Evolutionary conservation across 768 basidiomycete species (phyloP).

Genomic region (Collybia sordida): DNA sequence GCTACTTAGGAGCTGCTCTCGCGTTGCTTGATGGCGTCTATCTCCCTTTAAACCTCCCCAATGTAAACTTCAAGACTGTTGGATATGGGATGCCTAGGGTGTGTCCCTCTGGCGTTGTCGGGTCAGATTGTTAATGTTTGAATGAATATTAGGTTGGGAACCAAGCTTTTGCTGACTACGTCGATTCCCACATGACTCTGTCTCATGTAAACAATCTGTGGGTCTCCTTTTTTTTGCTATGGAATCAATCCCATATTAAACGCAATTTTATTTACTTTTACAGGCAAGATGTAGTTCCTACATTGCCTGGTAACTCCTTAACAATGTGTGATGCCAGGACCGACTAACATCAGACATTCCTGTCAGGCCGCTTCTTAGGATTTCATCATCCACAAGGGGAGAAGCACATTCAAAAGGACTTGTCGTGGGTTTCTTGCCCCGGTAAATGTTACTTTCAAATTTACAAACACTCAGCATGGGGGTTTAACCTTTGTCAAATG

Average conservation of each 20-base stretch:
- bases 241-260: neutral
- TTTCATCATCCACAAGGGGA: conserved; percentile 41
- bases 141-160: conserved; percentile 30
- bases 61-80: conserved; percentile 33
- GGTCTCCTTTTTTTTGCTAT: neutral
- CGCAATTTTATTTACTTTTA: neutral
- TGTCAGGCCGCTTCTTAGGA: conserved; percentile 30
- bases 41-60: conserved; percentile 50
- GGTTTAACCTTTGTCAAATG: neutral
- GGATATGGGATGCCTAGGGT: conserved; percentile 46
- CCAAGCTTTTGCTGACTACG: conserved; percentile 24
- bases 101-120: conserved; percentile 8
- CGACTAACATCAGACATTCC: neutral
- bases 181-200: conserved; percentile 20
- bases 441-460: conserved; percentile 10
- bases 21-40: conserved; percentile 50
- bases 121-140: neutral
- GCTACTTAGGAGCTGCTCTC: conserved; percentile 33
- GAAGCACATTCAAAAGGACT: conserved; percentile 33
- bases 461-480: neutral
- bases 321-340: neutral
- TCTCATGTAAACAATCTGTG: conserved; percentile 21
- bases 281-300: conserved; percentile 19
- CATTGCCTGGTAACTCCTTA: conserved; percentile 24
- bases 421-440: conserved; percentile 26